Evolutionary conservation across 208 protist species (phyloP).

Genomic region (Jaenimonas drosophilae): DNA sequence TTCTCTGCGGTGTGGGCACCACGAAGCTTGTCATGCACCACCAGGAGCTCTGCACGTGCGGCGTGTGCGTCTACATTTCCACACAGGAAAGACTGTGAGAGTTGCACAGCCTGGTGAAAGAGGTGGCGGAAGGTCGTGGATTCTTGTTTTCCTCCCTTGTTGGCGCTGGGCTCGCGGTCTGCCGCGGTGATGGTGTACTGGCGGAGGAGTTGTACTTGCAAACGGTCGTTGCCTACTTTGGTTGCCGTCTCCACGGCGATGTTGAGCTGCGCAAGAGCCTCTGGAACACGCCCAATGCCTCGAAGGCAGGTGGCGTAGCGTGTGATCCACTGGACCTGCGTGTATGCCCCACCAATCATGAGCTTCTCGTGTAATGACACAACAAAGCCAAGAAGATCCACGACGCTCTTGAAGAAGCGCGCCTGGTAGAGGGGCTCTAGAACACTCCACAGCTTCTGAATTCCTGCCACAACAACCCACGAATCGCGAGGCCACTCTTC

Average conservation of each 20-base stretch:
- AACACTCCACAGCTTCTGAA: constrained; percentile 52
- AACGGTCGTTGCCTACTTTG: constrained; percentile 34
- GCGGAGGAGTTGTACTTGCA: constrained; percentile 68
- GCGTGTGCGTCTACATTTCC: constrained; percentile 13
- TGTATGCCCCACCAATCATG: constrained; percentile 45
- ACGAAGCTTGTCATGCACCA: constrained; percentile 11
- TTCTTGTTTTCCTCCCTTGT: constrained; percentile 13
- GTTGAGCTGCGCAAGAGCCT: constrained; percentile 33
- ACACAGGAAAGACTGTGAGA: constrained; percentile 23
- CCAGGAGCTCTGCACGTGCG: constrained; percentile 19
- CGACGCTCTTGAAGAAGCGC: constrained; percentile 28
- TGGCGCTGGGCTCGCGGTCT: constrained; percentile 1
- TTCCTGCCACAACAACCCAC: constrained; percentile 26
- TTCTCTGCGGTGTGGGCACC: constrained; percentile 1
- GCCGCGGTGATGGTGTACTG: constrained; percentile 12
- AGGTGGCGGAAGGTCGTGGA: background rate
- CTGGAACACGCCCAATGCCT: constrained; percentile 26
- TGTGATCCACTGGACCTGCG: constrained; percentile 59
- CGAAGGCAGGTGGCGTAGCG: constrained; percentile 56
- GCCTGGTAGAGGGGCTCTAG: constrained; percentile 29
- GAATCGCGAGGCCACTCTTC: constrained; percentile 54
- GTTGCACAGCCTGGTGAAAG: constrained; percentile 11
- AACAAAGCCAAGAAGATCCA: constrained; percentile 58
- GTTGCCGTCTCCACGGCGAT: constrained; percentile 30
- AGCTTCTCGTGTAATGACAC: constrained; percentile 58